These are phyloP conservation scores for Brassica incana DNA, from an alignment of 345 rosid species.

Conservation along the genomic window DNA sequence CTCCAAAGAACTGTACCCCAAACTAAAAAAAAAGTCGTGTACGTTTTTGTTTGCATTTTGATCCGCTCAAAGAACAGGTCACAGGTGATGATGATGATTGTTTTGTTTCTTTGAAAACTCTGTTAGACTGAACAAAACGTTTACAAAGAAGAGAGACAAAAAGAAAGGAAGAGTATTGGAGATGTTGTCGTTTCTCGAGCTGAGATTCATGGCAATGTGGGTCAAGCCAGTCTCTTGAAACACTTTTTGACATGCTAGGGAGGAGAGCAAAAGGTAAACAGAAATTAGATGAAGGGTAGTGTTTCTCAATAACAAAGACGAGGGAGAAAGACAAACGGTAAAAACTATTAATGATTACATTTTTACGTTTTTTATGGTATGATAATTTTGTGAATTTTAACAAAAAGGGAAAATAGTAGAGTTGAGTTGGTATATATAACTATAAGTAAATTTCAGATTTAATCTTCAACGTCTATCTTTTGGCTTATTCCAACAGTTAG, in stretches of 20 bases:
- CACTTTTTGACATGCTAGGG: constrained; percentile 50
- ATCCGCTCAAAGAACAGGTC: neutral
- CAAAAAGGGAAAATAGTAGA: too few relatives aligned
- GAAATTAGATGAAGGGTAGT: too few relatives aligned
- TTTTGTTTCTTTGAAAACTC: neutral
- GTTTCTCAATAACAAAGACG: too few relatives aligned
- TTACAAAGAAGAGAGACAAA: neutral
- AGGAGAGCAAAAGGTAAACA: too few relatives aligned
- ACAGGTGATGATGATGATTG: neutral
- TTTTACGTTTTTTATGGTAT: too few relatives aligned
- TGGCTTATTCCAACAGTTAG: neutral
- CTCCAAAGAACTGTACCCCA: neutral
- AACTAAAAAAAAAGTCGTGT: neutral
- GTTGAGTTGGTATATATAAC: too few relatives aligned
- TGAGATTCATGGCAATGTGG: constrained; percentile 90
- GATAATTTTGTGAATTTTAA: too few relatives aligned
- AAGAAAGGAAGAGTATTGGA: neutral
- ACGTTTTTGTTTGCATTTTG: neutral
- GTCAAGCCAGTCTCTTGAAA: constrained; percentile 81
- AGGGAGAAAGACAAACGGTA: too few relatives aligned
- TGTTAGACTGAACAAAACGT: constrained; percentile 16
- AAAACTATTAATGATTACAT: too few relatives aligned
- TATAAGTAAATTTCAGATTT: too few relatives aligned
- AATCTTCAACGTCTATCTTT: neutral
- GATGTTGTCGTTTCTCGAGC: constrained; percentile 53